phyloP scores from a whole-genome alignment of 345 rosid species.

The Mercurialis annua region DNA sequence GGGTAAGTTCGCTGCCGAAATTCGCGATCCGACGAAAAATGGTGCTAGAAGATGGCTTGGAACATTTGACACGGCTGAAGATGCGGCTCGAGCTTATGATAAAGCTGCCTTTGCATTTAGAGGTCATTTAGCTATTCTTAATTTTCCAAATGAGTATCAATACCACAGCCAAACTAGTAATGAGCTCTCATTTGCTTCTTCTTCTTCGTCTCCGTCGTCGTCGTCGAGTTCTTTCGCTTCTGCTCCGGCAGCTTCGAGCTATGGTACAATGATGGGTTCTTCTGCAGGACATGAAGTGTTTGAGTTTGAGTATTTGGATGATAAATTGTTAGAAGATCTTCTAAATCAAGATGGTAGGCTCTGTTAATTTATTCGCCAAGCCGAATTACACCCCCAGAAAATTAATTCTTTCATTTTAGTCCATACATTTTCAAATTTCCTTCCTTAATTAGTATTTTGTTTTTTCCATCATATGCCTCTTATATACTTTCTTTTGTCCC shows the following conservation, averaged over 20 bases:
- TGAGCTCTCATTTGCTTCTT: background rate
- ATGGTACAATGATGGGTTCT: slow-evolving; percentile 22
- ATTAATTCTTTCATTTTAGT: slow-evolving; percentile 6
- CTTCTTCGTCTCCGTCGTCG: slow-evolving; percentile 8
- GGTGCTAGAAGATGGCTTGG: slow-evolving; percentile 69
- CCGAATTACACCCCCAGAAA: background rate
- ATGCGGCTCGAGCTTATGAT: slow-evolving; percentile 31
- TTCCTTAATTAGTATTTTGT: too few species aligned
- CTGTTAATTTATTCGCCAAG: background rate
- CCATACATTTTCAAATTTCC: background rate
- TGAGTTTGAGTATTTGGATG: slow-evolving; percentile 74
- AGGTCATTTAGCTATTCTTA: slow-evolving; percentile 32
- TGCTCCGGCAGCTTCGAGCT: background rate
- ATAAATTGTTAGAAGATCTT: slow-evolving; percentile 70
- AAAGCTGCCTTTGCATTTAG: slow-evolving; percentile 29
- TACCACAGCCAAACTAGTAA: background rate
- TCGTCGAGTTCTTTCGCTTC: slow-evolving; percentile 17
- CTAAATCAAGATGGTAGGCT: slow-evolving; percentile 22
- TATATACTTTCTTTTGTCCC: too few species aligned
- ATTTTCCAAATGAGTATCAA: slow-evolving; percentile 27
- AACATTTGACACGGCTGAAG: slow-evolving; percentile 26
- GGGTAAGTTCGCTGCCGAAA: slow-evolving; percentile 86
- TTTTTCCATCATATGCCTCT: too few species aligned
- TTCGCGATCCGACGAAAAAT: slow-evolving; percentile 66
- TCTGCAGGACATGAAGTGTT: slow-evolving; percentile 36